Evolutionary conservation across 2,329 filamentous ascomycete species (phyloP), one percentile per base, ranked within the genome.

Genomic region (Exophiala phaeomuriformis): DNA sequence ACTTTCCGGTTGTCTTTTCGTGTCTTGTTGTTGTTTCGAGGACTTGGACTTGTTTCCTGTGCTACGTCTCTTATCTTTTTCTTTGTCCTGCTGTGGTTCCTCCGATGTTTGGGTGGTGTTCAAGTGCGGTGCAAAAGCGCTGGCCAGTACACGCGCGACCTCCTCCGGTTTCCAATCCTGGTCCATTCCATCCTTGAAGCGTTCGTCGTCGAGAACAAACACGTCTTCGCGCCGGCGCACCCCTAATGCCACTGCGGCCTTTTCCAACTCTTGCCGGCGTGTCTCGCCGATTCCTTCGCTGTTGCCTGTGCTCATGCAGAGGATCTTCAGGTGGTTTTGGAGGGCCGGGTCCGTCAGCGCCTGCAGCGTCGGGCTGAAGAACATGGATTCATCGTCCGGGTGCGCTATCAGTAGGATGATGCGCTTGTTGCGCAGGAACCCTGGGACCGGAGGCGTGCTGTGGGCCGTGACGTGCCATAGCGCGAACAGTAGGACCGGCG

Each of bases 361-460:
- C 63, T 94, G 78, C 9, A 97, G 77, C 0, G 89, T 87, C 0
- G 93, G 93, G 59, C 90, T 83, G 72, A 98, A 98, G 77, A 98
- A 98, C 93, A 98, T 98, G 69, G 91, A 93, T 75, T 98, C 93
- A 66, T 98, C 93, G 71, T 98, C 93, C 0, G 93, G 93, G 72
- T 98, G 93, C 27, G 93, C 93, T 65, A 98, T 97, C 51, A 98
- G 77, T 50, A 98, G 80, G 68, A 88, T 86, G 66, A 98, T 89
- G 65, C 88, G 83, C 77, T 95, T 94, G 74, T 88, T 85, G 63
- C 76, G 77, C 59, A 96, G 75, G 42, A 74, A 79, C 3, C 88
- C 86, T 2, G 60, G 60, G 3, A 63, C 81, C 66, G 51, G 74
- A 66, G 61, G 61, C 54, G 45, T 53, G 36, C 37, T 67, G 59